Base-by-base conservation (phyloP, 1,284 basidiomycete species). In the Apiotrichum gamsii region DNA sequence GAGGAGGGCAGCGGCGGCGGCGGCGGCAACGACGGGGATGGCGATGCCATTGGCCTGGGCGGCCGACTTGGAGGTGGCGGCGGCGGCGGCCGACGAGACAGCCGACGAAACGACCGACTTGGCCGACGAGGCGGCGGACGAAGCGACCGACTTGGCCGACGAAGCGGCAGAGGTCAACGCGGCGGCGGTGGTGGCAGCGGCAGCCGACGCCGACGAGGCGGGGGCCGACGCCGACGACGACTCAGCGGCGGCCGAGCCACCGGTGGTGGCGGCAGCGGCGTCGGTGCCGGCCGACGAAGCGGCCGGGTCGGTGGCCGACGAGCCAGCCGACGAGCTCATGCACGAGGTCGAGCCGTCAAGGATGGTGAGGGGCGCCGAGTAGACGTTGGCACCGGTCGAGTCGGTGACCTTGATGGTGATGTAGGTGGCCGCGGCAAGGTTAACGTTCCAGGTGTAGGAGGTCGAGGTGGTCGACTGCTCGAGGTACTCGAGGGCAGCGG, bases 391-490 rank as follows among this genome's bases (percentile, higher is more conserved):
- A 56, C 69, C 69, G 16, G 51, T 57, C 6, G 54, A 38, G 54
- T 68, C 69, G 29, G 62, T 59, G 20, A 69, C 16, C 51, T 60
- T 59, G 39, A 71, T 35, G 46, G 62, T 71, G 51, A 71, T 51
- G 52, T 51, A 52, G 48, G 59, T 59, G 43, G 60, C 39, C 19
- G 37, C 43, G 21, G 59, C 47, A 38, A 68, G 59, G 57, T 69
- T 59, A 46, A 65, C 62, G 36, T 20, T 61, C 69, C 69, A 71
- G 43, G 63, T 65, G 52, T 47, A 55, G 34, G 61, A 57, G 37
- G 49, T 50, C n/a, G 56, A 38, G n/a, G 54, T 38, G 44, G 60
- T 29, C 21, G 28, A 25, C 43, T 47, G 39, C 39, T 24, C 32
- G 43, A 69, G 58, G 44, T 54, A 55, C 31, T 52, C 54, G 48